phyloP scores from a whole-genome alignment of 2,329 filamentous ascomycete genomes.

The Aureobasidium sp. region DNA sequence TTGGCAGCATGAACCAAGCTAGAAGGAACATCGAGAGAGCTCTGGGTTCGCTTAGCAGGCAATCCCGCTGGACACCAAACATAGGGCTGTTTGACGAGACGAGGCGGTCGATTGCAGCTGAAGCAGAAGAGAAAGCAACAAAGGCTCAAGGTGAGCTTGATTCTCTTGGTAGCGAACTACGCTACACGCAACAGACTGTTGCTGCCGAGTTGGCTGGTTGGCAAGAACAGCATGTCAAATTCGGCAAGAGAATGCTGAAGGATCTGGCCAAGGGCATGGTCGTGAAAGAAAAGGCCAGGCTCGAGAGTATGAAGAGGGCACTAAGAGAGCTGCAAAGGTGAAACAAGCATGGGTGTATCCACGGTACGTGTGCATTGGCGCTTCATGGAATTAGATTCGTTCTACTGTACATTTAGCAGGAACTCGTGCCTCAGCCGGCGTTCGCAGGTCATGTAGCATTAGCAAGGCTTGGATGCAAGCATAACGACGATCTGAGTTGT shows the following conservation, averaged over 20 bases:
- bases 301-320: slow-evolving; percentile 74
- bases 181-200: slow-evolving; percentile 90
- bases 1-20: slow-evolving; percentile 62
- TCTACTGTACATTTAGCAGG: slow-evolving; percentile 3
- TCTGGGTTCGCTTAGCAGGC: slow-evolving; percentile 63
- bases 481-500: background rate
- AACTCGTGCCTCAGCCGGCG: background rate
- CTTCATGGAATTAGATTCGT: background rate
- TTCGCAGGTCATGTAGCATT: slow-evolving; percentile 3
- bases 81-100: slow-evolving; percentile 70
- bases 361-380: slow-evolving; percentile 1
- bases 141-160: slow-evolving; percentile 63
- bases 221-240: slow-evolving; percentile 78
- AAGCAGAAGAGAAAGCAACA: slow-evolving; percentile 71
- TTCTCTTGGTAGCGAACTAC: slow-evolving; percentile 68
- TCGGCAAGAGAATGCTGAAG: slow-evolving; percentile 64
- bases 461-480: background rate
- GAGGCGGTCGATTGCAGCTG: slow-evolving; percentile 69
- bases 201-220: slow-evolving; percentile 86
- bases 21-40: slow-evolving; percentile 72
- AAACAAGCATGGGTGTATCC: background rate
- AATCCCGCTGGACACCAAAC: slow-evolving; percentile 66
- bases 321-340: slow-evolving; percentile 46
- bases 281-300: slow-evolving; percentile 66
- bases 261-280: slow-evolving; percentile 72